phyloP scores from a whole-genome alignment of 257 asterid genomes.

The Ligustrum vulgare region DNA sequence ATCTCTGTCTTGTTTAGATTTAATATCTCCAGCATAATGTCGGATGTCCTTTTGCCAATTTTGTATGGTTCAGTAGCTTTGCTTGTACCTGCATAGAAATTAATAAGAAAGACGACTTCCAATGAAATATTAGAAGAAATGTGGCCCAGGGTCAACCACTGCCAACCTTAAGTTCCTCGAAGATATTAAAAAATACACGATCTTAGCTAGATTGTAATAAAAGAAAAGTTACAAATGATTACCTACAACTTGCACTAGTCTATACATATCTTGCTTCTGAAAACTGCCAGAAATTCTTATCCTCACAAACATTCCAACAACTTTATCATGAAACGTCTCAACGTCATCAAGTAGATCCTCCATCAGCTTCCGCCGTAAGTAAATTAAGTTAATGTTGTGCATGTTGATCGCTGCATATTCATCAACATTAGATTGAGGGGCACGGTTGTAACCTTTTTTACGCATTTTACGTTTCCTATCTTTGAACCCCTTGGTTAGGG shows the following conservation, averaged over 20 bases:
- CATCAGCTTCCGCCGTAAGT: conserved; percentile 85
- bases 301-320: conserved; percentile 86
- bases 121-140: neutral
- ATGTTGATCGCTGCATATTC: conserved; percentile 95
- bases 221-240: conserved; percentile 29
- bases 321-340: conserved; percentile 72
- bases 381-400: conserved; percentile 87
- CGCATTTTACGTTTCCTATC: conserved; percentile 78
- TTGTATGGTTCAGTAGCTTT: conserved; percentile 81
- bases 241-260: conserved; percentile 99
- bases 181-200: conserved; percentile 16
- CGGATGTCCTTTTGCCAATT: conserved; percentile 83
- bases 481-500: conserved; percentile 51
- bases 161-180: neutral
- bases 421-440: conserved; percentile 84
- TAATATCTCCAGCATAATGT: conserved; percentile 78
- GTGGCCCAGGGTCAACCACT: neutral
- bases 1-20: conserved; percentile 93
- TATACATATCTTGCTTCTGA: conserved; percentile 94
- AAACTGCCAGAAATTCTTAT: conserved; percentile 81
- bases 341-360: conserved; percentile 91
- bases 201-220: conserved; percentile 17
- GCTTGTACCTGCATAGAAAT: conserved; percentile 70
- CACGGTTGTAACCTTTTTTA: conserved; percentile 58
- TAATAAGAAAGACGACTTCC: conserved; percentile 5